These are phyloP conservation scores for Notholithocarpus densiflorus DNA, from an alignment of 306 rosid genomes.

Conservation along the genomic window DNA sequence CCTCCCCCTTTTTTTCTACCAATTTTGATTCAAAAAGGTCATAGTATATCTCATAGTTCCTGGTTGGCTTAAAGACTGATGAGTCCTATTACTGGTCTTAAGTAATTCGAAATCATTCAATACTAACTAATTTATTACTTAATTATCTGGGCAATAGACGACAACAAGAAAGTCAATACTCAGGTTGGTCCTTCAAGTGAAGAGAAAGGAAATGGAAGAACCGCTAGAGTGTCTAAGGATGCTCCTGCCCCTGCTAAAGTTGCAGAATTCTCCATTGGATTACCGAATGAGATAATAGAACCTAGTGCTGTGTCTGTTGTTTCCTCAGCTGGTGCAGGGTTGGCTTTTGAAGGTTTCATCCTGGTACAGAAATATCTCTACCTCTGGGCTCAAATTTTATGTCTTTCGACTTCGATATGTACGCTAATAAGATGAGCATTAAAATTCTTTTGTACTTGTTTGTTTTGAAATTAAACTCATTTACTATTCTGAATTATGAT, in stretches of 20 bases:
- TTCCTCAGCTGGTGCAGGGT: conserved; percentile 13
- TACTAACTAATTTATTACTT: conserved; percentile 1
- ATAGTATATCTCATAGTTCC: not conserved
- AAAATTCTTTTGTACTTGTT: not conserved
- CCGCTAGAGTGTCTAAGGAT: not conserved
- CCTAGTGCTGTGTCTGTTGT: not conserved
- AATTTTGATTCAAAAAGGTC: no score
- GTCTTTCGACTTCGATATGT: not conserved
- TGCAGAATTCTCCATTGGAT: conserved; percentile 6
- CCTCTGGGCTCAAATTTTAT: not conserved
- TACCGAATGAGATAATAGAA: conserved; percentile 8
- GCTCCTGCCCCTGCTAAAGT: not conserved
- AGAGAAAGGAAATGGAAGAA: conserved; percentile 2
- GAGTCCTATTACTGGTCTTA: not conserved
- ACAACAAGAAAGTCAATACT: not conserved
- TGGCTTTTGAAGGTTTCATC: conserved; percentile 14
- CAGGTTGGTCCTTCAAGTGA: conserved; percentile 9
- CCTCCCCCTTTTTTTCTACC: no score
- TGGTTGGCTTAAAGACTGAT: not conserved
- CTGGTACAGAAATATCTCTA: conserved; percentile 14
- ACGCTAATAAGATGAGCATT: not conserved
- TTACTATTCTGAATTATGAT: conserved; percentile 6
- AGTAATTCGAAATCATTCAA: not conserved
- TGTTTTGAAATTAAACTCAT: not conserved
- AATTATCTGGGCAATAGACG: not conserved